Base-by-base conservation (phyloP, 148 eudicot species). In the Suaeda aralocaspica region DNA sequence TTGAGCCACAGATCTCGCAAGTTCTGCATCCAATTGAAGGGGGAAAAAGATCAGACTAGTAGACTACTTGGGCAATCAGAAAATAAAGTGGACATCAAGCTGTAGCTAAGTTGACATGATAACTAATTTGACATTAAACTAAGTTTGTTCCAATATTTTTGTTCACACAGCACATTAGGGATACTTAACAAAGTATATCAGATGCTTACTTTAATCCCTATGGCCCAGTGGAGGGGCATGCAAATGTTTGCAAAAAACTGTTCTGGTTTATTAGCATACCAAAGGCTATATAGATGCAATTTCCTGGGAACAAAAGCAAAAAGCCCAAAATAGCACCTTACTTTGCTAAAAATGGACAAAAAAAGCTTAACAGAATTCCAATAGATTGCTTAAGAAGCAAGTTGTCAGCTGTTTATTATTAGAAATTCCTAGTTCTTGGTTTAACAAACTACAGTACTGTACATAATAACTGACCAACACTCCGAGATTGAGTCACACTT, bases 1-100 rank as follows among this genome's bases (percentile, higher is more conserved):
- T 84, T 59, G 97, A 87, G 33, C 90, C 90, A 68, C 97, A 92
- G 11, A 92, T 92, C 82, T 92, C 97, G 65, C 97, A 92, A 2
- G 84, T 86, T 74, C 96, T 90, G 81, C 72, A 72, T 59, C 68
- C 18, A 28, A 36, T 29, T 5, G 12, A 33, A 34, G 44, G 62
- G 66, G 61, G 60, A 41, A 26, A 15, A 5, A 21, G 30, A 31
- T 67, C 22, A 73, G 65, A 31, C 16, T 64, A 50, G n/a, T n/a
- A n/a, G n/a, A n/a, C n/a, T n/a, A n/a, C 48, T 10, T 15, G 11
- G 25, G 13, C 31, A 49, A 21, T 51, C 46, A 26, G 41, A 9
- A 12, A 10, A 31, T 34, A 22, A 68, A 34, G 34, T 39, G 24
- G 61, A 68, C 57, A 36, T 30, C n/a, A 68, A 25, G 50, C 46